These are phyloP conservation scores for Malania oleifera DNA, from an alignment of 164 flowering plant species.

Conservation along the genomic window DNA sequence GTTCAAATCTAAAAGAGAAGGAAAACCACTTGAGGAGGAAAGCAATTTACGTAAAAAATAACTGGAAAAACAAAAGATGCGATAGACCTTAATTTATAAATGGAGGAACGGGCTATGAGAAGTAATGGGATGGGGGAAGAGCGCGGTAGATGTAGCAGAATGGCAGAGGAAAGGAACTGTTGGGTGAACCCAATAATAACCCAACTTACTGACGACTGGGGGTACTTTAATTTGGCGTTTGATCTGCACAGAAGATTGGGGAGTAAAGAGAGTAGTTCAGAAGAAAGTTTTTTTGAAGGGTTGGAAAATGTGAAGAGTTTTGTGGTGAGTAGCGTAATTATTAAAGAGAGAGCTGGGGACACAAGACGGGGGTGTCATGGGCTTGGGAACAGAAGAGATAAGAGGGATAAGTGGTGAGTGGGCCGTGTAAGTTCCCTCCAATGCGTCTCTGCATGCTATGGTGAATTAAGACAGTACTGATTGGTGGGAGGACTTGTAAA, in stretches of 20 bases:
- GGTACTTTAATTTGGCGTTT: constrained; percentile 6
- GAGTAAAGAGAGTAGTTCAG: constrained; percentile 24
- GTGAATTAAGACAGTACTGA: constrained; percentile 37
- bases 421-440: constrained; percentile 4
- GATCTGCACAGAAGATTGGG: constrained; percentile 6
- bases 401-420: constrained; percentile 27
- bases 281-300: constrained; percentile 14
- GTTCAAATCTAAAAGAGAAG: not conserved
- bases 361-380: constrained; percentile 37
- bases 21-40: constrained; percentile 5
- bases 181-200: not conserved
- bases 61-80: no score
- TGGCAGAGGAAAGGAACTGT: not conserved
- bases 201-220: not conserved
- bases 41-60: no score
- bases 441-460: constrained; percentile 14
- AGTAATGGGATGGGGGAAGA: not conserved
- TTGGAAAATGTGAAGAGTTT: constrained; percentile 32
- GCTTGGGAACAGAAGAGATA: constrained; percentile 52
- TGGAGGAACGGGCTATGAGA: not conserved
- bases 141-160: no score
- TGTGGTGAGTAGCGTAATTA: not conserved
- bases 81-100: no score
- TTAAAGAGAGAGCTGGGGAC: constrained; percentile 19
- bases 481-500: constrained; percentile 27